Conservation (phyloP, 345 rosid species). For the Aquilaria sinensis region DNA sequence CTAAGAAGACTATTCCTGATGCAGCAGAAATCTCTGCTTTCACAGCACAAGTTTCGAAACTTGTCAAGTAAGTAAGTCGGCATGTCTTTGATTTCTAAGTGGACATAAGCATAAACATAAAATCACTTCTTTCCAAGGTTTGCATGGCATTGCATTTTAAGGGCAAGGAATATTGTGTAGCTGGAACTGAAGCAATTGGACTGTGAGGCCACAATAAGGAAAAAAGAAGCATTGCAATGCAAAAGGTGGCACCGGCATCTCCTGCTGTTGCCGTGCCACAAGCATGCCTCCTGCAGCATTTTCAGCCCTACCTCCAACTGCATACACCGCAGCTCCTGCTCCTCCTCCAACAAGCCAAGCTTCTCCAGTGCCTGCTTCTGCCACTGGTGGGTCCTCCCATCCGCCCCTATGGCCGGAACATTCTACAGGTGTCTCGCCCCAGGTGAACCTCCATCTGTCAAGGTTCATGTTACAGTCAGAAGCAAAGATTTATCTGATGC, state of each 20-base stretch:
- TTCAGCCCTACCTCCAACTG: slow-evolving; percentile 29
- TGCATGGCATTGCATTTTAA: neutral
- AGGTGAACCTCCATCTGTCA: slow-evolving; percentile 86
- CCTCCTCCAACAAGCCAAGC: too few relatives aligned
- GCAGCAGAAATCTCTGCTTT: slow-evolving; percentile 51
- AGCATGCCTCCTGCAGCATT: slow-evolving; percentile 31
- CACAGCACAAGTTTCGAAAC: slow-evolving; percentile 79
- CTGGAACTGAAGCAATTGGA: slow-evolving; percentile 78
- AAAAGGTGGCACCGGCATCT: slow-evolving; percentile 31
- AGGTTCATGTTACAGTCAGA: slow-evolving; percentile 30
- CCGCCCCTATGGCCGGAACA: slow-evolving; percentile 99
- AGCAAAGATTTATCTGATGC: neutral
- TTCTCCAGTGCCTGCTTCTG: slow-evolving; percentile 22
- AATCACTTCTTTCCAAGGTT: neutral
- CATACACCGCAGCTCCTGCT: neutral
- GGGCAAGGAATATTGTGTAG: slow-evolving; percentile 71
- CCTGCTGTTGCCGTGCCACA: slow-evolving; percentile 37
- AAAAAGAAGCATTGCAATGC: slow-evolving; percentile 72
- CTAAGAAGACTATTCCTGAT: slow-evolving; percentile 42
- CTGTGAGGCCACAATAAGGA: slow-evolving; percentile 74
- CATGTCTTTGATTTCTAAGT: neutral
- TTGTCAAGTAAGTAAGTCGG: slow-evolving; percentile 60
- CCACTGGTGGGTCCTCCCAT: slow-evolving; percentile 42
- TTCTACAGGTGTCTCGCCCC: slow-evolving; percentile 82
- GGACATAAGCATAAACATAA: neutral